Evolutionary conservation across 768 basidiomycete genomes (phyloP).

Genomic region (Roridomyces roridus): DNA sequence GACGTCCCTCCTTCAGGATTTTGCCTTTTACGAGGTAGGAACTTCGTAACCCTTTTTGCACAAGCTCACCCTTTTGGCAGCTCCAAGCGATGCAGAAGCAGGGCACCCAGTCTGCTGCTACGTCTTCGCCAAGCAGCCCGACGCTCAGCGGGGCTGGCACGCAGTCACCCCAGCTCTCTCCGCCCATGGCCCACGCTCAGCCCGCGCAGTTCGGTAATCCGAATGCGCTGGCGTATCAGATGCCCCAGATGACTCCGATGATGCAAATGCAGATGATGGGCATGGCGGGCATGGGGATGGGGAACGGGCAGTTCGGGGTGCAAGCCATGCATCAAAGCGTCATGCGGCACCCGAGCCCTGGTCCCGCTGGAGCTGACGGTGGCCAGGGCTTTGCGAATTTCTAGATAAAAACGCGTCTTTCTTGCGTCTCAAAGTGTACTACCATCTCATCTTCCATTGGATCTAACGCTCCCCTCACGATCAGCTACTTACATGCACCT

Average conservation of each 20-base stretch:
- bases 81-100: slow-evolving; percentile 87
- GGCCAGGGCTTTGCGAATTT: slow-evolving; percentile 52
- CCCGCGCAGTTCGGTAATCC: slow-evolving; percentile 57
- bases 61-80: slow-evolving; percentile 41
- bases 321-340: slow-evolving; percentile 88
- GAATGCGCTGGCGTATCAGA: slow-evolving; percentile 60
- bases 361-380: slow-evolving; percentile 45
- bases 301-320: slow-evolving; percentile 57
- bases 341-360: slow-evolving; percentile 82
- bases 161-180: slow-evolving; percentile 39
- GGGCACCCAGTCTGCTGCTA: slow-evolving; percentile 28
- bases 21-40: slow-evolving; percentile 86
- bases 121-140: slow-evolving; percentile 45
- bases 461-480: not conserved
- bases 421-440: not conserved
- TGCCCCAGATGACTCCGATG: slow-evolving; percentile 67
- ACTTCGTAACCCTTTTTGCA: not conserved
- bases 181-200: slow-evolving; percentile 46
- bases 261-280: slow-evolving; percentile 68
- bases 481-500: slow-evolving; percentile 1
- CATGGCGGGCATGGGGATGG: slow-evolving; percentile 52
- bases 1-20: slow-evolving; percentile 93
- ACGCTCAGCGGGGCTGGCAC: slow-evolving; percentile 43
- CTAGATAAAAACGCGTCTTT: slow-evolving; percentile 20
- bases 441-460: not conserved